phyloP scores from a whole-genome alignment of 2,329 filamentous ascomycete genomes.

The Rhynchosporium secalis region DNA sequence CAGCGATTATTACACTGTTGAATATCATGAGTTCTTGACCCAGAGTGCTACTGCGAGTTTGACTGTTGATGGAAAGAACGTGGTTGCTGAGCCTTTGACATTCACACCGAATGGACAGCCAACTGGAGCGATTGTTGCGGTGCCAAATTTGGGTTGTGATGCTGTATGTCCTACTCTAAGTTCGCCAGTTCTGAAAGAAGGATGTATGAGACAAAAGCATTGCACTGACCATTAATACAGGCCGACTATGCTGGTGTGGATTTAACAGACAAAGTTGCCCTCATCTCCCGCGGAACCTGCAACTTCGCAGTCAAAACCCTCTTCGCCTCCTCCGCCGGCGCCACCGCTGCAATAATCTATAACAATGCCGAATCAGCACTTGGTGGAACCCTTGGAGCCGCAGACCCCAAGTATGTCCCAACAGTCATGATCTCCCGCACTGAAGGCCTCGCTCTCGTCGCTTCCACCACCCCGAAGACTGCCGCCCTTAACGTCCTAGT shows the following conservation, averaged over 20 bases:
- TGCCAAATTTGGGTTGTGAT: constrained; percentile 30
- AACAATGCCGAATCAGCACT: constrained; percentile 62
- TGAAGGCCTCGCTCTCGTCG: constrained; percentile 33
- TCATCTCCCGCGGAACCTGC: constrained; percentile 69
- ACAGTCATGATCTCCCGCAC: constrained; percentile 49
- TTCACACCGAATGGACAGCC: constrained; percentile 22
- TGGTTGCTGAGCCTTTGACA: constrained; percentile 21
- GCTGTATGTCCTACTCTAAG: constrained; percentile 30
- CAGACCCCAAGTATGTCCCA: constrained; percentile 45
- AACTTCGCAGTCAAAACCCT: constrained; percentile 61
- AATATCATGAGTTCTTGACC: constrained; percentile 29
- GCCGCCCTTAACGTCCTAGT: not conserved
- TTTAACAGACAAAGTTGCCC: constrained; percentile 62
- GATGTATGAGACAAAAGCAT: too few relatives aligned
- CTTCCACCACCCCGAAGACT: not conserved
- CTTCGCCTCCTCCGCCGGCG: constrained; percentile 65
- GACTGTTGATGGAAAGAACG: constrained; percentile 17
- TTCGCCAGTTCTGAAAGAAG: too few relatives aligned
- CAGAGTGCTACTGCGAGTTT: constrained; percentile 20
- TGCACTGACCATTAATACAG: not conserved
- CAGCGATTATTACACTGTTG: constrained; percentile 15
- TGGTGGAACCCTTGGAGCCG: constrained; percentile 64
- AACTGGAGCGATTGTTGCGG: constrained; percentile 20
- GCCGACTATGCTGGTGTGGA: constrained; percentile 57
- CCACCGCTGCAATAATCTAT: constrained; percentile 69